Conservation (phyloP, 805 yeast species). For the Sungouiella blattae region DNA sequence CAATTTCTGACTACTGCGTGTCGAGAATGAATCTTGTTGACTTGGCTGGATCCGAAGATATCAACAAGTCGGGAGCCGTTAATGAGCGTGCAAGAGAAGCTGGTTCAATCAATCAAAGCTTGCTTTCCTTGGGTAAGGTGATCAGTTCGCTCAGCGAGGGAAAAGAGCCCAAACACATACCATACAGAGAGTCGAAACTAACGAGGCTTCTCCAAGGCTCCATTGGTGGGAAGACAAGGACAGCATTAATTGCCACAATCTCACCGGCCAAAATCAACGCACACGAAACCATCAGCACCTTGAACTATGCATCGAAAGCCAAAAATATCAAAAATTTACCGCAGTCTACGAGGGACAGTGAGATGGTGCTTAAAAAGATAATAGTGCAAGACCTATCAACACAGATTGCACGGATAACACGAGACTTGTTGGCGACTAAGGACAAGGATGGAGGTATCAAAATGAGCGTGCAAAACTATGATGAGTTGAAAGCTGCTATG, state of each 20-base stretch:
- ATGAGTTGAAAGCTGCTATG: slow-evolving; percentile 11
- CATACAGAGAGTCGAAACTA: slow-evolving; percentile 79
- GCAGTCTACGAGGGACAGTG: slow-evolving; percentile 42
- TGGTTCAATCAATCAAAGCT: slow-evolving; percentile 85
- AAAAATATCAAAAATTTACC: slow-evolving; percentile 68
- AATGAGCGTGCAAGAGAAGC: slow-evolving; percentile 89
- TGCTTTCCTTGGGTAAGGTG: slow-evolving; percentile 84
- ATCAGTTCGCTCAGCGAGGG: slow-evolving; percentile 53
- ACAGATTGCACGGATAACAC: slow-evolving; percentile 54
- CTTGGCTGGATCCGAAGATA: slow-evolving; percentile 93
- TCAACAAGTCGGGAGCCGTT: slow-evolving; percentile 81
- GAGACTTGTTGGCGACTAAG: slow-evolving; percentile 61
- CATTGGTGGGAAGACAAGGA: slow-evolving; percentile 83
- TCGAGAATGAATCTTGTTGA: slow-evolving; percentile 85
- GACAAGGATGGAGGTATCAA: slow-evolving; percentile 58
- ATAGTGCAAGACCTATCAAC: slow-evolving; percentile 50
- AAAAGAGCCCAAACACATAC: slow-evolving; percentile 54
- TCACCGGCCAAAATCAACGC: slow-evolving; percentile 75
- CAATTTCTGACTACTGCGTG: slow-evolving; percentile 23
- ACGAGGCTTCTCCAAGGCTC: slow-evolving; percentile 75
- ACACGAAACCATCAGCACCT: slow-evolving; percentile 82
- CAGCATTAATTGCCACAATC: slow-evolving; percentile 82
- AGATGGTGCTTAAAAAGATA: slow-evolving; percentile 46
- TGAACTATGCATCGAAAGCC: slow-evolving; percentile 86
- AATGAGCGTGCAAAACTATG: slow-evolving; percentile 57